Conservation (phyloP, 169 alveolate species). For the Cystoisospora suis region DNA sequence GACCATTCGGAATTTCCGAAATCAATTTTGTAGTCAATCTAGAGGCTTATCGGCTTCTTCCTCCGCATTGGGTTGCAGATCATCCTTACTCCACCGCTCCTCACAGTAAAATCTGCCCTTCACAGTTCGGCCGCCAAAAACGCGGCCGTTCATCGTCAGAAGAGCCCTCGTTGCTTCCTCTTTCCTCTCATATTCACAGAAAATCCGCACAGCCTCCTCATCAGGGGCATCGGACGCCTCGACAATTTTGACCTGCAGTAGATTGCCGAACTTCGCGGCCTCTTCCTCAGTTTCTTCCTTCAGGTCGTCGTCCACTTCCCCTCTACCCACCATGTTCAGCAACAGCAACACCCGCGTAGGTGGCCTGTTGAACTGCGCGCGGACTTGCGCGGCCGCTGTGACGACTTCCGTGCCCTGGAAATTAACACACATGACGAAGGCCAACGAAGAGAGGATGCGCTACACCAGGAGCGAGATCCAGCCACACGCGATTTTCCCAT, state of each 20-base stretch:
- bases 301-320: constrained; percentile 75
- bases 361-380: constrained; percentile 63
- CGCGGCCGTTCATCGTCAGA: constrained; percentile 74
- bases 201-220: constrained; percentile 76
- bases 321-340: constrained; percentile 73
- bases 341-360: constrained; percentile 65
- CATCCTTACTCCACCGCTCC: constrained; percentile 60
- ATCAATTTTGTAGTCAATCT: not conserved
- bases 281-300: constrained; percentile 78
- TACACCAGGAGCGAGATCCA: no score
- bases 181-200: constrained; percentile 75
- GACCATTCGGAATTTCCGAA: not conserved
- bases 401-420: constrained; percentile 33
- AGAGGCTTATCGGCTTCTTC: constrained; percentile 60
- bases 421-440: no score
- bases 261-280: constrained; percentile 78
- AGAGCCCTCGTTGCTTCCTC: constrained; percentile 76
- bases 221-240: constrained; percentile 72
- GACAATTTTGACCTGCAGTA: constrained; percentile 69
- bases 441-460: no score
- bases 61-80: constrained; percentile 62
- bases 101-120: constrained; percentile 72
- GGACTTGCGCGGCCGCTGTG: constrained; percentile 48
- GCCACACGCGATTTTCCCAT: no score
- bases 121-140: constrained; percentile 79